A percentile compares a stretch with the other conserved stretches of the same genome.
These are phyloP conservation scores for Aphanomyces euteiches DNA, from an alignment of 352 stramenopile genomes.

Conservation along the genomic window DNA sequence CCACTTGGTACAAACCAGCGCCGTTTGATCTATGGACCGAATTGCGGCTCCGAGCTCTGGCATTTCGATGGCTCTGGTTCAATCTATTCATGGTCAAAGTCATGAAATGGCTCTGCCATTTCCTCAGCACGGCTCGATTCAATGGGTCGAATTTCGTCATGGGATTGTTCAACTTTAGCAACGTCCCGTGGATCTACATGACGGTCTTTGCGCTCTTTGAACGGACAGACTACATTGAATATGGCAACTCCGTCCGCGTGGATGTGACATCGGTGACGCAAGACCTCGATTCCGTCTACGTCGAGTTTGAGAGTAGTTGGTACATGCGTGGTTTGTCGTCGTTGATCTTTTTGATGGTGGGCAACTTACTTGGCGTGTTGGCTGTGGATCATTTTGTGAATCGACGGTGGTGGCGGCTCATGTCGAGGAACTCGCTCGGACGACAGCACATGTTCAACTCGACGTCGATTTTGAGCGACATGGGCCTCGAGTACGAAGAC, in stretches of 20 bases:
- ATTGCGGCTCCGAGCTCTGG: conserved; percentile 9
- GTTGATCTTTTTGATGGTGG: conserved; percentile 10
- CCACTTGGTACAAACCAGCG: background rate
- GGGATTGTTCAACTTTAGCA: conserved; percentile 26
- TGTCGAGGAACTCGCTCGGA: conserved; percentile 4
- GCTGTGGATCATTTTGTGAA: conserved; percentile 19
- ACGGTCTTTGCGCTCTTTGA: conserved; percentile 4
- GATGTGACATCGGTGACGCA: background rate
- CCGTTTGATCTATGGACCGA: background rate
- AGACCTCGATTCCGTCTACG: conserved; percentile 1
- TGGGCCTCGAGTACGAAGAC: background rate
- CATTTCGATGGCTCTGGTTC: conserved; percentile 18
- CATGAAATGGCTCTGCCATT: conserved; percentile 13
- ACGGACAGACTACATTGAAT: conserved; percentile 18
- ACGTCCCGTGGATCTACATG: conserved; percentile 10
- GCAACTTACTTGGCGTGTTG: conserved; percentile 7
- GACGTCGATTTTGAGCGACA: conserved; percentile 24
- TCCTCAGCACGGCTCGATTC: conserved; percentile 2
- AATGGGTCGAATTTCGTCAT: conserved; percentile 21
- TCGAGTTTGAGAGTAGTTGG: conserved; percentile 13
- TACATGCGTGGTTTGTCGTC: conserved; percentile 12
- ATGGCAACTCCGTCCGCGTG: conserved; percentile 8
- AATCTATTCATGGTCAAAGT: conserved; percentile 17
- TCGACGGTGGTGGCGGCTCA: conserved; percentile 6
- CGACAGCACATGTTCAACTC: conserved; percentile 25